Evolutionary conservation across 441 rosid genomes (phyloP).

Genomic region (Dalechampia spathulata): DNA sequence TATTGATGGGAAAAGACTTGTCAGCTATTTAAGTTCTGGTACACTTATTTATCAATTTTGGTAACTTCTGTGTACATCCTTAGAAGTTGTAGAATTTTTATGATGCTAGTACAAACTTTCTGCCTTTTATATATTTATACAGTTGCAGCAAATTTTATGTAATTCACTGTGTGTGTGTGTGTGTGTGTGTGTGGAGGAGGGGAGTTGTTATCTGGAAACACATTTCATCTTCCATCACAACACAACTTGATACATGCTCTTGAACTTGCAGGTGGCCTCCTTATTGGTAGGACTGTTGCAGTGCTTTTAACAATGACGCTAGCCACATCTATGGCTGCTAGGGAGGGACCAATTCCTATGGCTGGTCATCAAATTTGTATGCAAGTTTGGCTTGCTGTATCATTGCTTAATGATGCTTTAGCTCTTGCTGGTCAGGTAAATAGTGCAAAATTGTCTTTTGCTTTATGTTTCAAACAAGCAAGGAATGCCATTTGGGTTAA

Average conservation of each 20-base stretch:
- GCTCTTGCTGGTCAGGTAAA: constrained; percentile 94
- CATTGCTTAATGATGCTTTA: constrained; percentile 89
- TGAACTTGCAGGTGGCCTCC: constrained; percentile 69
- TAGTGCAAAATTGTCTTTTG: background rate
- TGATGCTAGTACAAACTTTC: no score
- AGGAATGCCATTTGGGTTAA: background rate
- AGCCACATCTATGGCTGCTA: constrained; percentile 87
- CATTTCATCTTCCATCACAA: no score
- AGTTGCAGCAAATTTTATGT: no score
- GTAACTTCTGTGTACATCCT: background rate
- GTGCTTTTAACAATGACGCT: constrained; percentile 72
- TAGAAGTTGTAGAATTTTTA: background rate
- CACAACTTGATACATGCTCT: constrained; percentile 1
- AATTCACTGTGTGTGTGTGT: no score
- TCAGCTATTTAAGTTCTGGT: constrained; percentile 79
- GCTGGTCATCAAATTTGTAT: constrained; percentile 94
- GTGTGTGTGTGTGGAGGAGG: no score
- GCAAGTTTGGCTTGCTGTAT: constrained; percentile 86
- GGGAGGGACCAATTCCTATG: constrained; percentile 81
- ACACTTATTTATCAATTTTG: constrained; percentile 11
- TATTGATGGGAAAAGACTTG: constrained; percentile 50
- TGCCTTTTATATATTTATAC: no score
- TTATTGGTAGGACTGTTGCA: constrained; percentile 82
- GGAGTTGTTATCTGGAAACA: no score
- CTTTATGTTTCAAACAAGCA: constrained; percentile 2